Evolutionary conservation across 2,329 filamentous ascomycete species (phyloP).

Genomic region (Myriangium duriaei): DNA sequence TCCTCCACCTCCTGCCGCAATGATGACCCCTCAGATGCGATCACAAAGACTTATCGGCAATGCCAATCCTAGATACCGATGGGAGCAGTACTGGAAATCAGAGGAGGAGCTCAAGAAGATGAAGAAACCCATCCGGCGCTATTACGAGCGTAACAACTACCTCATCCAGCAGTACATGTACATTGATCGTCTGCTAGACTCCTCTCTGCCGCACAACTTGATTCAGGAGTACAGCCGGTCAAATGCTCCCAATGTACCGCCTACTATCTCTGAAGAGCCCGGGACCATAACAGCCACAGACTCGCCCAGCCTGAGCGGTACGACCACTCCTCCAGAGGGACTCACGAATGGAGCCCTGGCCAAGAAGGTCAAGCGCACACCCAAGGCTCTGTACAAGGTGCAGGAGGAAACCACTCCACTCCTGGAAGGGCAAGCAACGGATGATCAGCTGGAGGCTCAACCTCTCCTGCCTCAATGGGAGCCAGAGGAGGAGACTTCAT

Average conservation of each 20-base stretch:
- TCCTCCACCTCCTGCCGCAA: slow-evolving; percentile 20
- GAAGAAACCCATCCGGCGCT: slow-evolving; percentile 64
- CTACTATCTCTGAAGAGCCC: slow-evolving; percentile 63
- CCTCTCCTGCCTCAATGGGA: slow-evolving; percentile 55
- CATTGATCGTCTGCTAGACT: slow-evolving; percentile 82
- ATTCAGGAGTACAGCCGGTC: slow-evolving; percentile 72
- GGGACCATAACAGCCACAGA: slow-evolving; percentile 21
- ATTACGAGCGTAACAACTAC: slow-evolving; percentile 82
- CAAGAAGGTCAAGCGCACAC: slow-evolving; percentile 58
- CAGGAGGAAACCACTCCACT: slow-evolving; percentile 50
- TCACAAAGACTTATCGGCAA: slow-evolving; percentile 81
- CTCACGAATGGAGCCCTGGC: slow-evolving; percentile 12
- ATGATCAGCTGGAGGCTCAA: slow-evolving; percentile 31
- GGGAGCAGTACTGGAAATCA: slow-evolving; percentile 75
- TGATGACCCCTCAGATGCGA: slow-evolving; percentile 54
- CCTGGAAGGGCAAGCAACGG: slow-evolving; percentile 33
- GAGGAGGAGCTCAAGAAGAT: slow-evolving; percentile 61
- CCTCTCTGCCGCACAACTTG: slow-evolving; percentile 79
- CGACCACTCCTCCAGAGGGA: slow-evolving; percentile 7
- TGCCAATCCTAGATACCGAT: slow-evolving; percentile 72
- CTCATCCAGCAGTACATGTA: slow-evolving; percentile 87
- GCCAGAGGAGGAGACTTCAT: slow-evolving; percentile 57
- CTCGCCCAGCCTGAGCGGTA: slow-evolving; percentile 12
- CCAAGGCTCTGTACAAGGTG: slow-evolving; percentile 72
- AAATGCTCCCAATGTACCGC: slow-evolving; percentile 43